phyloP scores from a whole-genome alignment of 139 green algal species.

The Asterochloris erici region DNA sequence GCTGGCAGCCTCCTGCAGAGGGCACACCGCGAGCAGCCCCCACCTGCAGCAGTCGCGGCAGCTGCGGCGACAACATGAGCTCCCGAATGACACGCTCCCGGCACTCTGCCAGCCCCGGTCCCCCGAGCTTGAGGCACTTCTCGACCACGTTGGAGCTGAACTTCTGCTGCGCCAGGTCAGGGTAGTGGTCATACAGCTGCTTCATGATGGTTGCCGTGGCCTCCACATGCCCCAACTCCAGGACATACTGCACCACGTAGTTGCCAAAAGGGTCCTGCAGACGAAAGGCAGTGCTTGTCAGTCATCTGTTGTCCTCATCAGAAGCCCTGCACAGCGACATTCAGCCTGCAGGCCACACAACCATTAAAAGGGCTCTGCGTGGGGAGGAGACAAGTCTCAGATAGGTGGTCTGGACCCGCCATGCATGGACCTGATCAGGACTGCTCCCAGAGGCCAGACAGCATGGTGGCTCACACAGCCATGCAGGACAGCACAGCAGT shows the following conservation, averaged over 20 bases:
- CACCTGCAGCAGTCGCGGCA: constrained; percentile 76
- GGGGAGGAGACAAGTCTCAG: too few species aligned
- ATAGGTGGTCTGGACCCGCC: too few species aligned
- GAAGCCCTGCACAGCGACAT: too few species aligned
- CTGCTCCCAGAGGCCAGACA: too few species aligned
- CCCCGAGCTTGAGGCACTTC: constrained; percentile 95
- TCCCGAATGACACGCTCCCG: constrained; percentile 82
- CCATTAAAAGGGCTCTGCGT: too few species aligned
- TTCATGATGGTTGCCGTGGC: constrained; percentile 71
- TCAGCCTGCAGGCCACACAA: too few species aligned
- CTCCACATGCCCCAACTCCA: constrained; percentile 90
- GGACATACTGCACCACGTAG: constrained; percentile 98
- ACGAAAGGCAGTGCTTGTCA: too few species aligned
- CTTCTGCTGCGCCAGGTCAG: constrained; percentile 92
- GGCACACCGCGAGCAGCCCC: background rate
- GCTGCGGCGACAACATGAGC: constrained; percentile 65
- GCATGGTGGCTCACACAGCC: too few species aligned
- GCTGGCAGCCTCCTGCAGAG: too few species aligned
- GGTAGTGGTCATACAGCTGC: constrained; percentile 75
- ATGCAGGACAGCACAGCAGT: too few species aligned
- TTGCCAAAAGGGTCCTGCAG: constrained; percentile 92
- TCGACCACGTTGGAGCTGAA: constrained; percentile 98
- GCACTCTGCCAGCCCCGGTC: constrained; percentile 36
- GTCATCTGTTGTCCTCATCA: too few species aligned
- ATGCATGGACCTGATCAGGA: too few species aligned